phyloP scores from a whole-genome alignment of 257 asterid species.

The Coffea eugenioides region DNA sequence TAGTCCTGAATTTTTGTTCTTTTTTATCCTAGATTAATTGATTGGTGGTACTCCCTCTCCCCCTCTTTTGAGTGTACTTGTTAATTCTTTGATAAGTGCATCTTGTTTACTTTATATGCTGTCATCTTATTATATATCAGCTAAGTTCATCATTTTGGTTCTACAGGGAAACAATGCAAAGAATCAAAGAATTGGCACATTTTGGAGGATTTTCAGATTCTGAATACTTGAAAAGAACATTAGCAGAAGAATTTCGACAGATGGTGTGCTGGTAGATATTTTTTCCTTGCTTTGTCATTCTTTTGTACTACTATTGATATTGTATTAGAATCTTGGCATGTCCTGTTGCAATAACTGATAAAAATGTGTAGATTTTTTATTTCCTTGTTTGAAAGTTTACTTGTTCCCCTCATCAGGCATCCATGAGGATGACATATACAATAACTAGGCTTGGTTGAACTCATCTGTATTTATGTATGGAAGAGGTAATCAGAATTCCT shows the following conservation, averaged over 20 bases:
- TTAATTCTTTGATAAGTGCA: not conserved
- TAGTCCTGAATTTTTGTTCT: not conserved
- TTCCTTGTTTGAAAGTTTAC: not conserved
- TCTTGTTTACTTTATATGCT: not conserved
- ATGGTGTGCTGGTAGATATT: slow-evolving; percentile 62
- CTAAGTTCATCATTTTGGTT: slow-evolving; percentile 19
- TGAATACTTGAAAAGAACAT: slow-evolving; percentile 69
- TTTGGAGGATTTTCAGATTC: slow-evolving; percentile 91
- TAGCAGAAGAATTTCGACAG: slow-evolving; percentile 76
- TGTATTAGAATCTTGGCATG: not conserved
- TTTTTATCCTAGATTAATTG: not conserved
- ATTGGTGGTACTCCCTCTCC: not conserved
- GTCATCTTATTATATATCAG: slow-evolving; percentile 12
- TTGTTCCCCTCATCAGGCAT: not conserved
- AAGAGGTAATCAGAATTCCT: not conserved
- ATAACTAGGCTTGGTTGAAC: not conserved
- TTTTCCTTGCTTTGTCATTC: slow-evolving; percentile 15
- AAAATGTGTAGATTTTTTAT: not conserved
- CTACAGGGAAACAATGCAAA: slow-evolving; percentile 68
- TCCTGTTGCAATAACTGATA: not conserved
- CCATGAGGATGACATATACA: not conserved
- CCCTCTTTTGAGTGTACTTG: not conserved
- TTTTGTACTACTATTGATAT: slow-evolving; percentile 2
- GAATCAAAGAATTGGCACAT: slow-evolving; percentile 59
- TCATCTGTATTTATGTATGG: not conserved